phyloP scores from a whole-genome alignment of 805 yeast species.

The Ogataea paradorogensis region DNA sequence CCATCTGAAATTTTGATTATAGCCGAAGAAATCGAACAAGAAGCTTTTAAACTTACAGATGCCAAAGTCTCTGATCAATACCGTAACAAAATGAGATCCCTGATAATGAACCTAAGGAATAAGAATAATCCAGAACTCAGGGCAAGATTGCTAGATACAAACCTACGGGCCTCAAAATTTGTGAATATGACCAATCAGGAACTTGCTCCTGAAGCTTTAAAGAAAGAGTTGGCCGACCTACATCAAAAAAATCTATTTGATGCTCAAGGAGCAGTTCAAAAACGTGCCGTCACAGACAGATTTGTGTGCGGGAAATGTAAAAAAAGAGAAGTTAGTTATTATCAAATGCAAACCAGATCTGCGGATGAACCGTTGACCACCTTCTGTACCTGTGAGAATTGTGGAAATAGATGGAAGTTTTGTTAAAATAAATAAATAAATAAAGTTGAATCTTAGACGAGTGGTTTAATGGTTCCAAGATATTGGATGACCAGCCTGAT shows the following conservation, averaged over 20 bases:
- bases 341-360: slow-evolving; percentile 96
- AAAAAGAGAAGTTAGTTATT: slow-evolving; percentile 93
- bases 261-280: slow-evolving; percentile 96
- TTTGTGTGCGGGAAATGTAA: slow-evolving; percentile 98
- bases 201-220: slow-evolving; percentile 89
- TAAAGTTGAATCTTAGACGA: background rate
- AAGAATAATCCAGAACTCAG: slow-evolving; percentile 87
- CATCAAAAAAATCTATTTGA: slow-evolving; percentile 88
- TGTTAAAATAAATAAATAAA: slow-evolving; percentile 41
- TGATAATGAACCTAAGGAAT: slow-evolving; percentile 83
- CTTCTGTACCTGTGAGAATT: slow-evolving; percentile 94
- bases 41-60: slow-evolving; percentile 61
- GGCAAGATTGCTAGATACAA: slow-evolving; percentile 61
- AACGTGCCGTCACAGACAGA: slow-evolving; percentile 93
- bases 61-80: slow-evolving; percentile 58
- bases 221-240: slow-evolving; percentile 78
- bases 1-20: slow-evolving; percentile 55
- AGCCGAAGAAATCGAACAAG: slow-evolving; percentile 71
- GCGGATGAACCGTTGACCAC: slow-evolving; percentile 99
- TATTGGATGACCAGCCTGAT: slow-evolving; percentile 14
- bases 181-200: slow-evolving; percentile 88
- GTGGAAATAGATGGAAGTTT: slow-evolving; percentile 98
- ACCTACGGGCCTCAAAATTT: slow-evolving; percentile 60
- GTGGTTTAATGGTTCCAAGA: slow-evolving; percentile 12
- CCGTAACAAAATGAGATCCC: slow-evolving; percentile 79